phyloP scores from a whole-genome alignment of 2,329 filamentous ascomycete species.

The Alternaria sp. region DNA sequence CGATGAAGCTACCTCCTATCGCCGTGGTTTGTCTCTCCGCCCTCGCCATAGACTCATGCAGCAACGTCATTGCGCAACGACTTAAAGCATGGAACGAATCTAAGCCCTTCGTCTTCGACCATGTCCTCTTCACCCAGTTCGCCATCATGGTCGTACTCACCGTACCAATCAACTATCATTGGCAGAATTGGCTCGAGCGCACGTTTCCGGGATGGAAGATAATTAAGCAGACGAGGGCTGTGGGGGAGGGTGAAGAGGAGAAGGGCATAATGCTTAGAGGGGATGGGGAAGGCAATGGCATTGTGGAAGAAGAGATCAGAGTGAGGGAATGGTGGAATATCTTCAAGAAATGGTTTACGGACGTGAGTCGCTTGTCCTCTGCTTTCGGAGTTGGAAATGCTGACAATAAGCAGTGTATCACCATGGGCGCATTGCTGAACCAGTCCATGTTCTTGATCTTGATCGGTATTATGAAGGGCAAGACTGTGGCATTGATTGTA shows the following conservation, averaged over 20 bases:
- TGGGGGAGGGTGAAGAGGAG: slow-evolving; percentile 38
- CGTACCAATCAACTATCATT: slow-evolving; percentile 83
- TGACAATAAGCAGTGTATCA: slow-evolving; percentile 58
- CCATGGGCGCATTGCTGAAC: slow-evolving; percentile 70
- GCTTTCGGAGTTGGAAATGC: not conserved
- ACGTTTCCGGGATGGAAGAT: slow-evolving; percentile 69
- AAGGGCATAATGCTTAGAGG: slow-evolving; percentile 40
- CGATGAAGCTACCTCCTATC: slow-evolving; percentile 46
- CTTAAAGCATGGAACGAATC: slow-evolving; percentile 48
- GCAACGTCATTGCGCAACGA: slow-evolving; percentile 50
- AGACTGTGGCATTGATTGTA: slow-evolving; percentile 42
- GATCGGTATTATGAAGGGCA: slow-evolving; percentile 61
- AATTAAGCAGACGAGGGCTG: slow-evolving; percentile 29
- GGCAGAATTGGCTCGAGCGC: slow-evolving; percentile 82
- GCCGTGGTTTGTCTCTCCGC: slow-evolving; percentile 47
- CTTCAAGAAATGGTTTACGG: slow-evolving; percentile 70
- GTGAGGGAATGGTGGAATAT: slow-evolving; percentile 65
- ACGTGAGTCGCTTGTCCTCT: slow-evolving; percentile 48
- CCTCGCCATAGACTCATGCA: slow-evolving; percentile 49
- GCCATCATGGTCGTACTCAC: slow-evolving; percentile 72
- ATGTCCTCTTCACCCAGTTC: slow-evolving; percentile 51
- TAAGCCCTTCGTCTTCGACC: slow-evolving; percentile 50
- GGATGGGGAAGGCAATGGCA: slow-evolving; percentile 39
- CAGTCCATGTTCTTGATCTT: slow-evolving; percentile 70
- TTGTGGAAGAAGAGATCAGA: slow-evolving; percentile 40